Conservation (phyloP, 176 grass and related monocot species). For the Phoenix roebelenii region DNA sequence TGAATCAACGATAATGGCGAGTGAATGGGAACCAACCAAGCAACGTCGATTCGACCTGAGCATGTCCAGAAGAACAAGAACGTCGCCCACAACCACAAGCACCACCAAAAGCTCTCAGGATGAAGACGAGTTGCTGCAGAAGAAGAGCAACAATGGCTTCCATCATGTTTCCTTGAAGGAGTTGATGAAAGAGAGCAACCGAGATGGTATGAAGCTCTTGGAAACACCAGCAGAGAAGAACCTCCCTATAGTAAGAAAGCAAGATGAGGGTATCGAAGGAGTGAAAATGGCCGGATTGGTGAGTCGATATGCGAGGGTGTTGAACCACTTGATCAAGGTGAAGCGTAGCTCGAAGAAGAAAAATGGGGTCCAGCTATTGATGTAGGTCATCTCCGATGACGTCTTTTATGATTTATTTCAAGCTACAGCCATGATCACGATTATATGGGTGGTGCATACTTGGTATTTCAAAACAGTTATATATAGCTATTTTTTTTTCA, state of each 20-base stretch:
- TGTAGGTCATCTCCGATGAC: neutral
- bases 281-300: neutral
- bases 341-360: neutral
- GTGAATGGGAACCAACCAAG: conserved; percentile 36
- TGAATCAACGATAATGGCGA: conserved; percentile 52
- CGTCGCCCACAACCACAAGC: conserved; percentile 17
- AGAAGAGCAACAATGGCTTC: neutral
- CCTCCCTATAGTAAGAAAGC: neutral
- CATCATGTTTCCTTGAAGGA: conserved; percentile 57
- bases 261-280: neutral
- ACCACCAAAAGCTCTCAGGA: conserved; percentile 10
- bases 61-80: conserved; percentile 82
- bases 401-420: no score
- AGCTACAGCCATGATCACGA: no score
- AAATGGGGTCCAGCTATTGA: neutral
- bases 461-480: no score
- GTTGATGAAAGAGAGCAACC: conserved; percentile 49
- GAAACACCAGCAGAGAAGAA: neutral
- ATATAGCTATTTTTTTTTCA: no score
- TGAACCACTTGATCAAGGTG: neutral
- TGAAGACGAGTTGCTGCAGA: conserved; percentile 10
- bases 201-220: conserved; percentile 16
- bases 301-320: neutral
- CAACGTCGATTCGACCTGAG: conserved; percentile 60
- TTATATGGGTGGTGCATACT: no score